Base-by-base conservation (phyloP, 129 eudicot species). In the Centaurea solstitialis region DNA sequence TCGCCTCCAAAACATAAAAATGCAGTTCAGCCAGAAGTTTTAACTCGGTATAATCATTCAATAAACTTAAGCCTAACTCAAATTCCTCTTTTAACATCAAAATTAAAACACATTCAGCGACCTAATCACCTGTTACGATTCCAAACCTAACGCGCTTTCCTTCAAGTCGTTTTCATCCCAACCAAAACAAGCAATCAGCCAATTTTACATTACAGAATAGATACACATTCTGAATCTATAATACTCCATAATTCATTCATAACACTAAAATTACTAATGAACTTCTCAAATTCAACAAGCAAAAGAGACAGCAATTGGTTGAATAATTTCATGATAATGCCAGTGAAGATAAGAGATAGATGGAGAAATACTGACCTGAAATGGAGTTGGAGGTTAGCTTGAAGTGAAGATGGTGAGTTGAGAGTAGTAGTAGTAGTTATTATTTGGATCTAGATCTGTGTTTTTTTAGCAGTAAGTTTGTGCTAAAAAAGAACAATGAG, bases 371-470 rank as follows among this genome's bases (percentile, higher is more conserved):
- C 81, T 66, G 37, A 80, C 74, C 88, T 79, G 80, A 84, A 30
- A 70, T 68, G 82, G 78, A 84, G 88, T 75, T 70, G 40, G 20
- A 69, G 53, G 5, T 47, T 53, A 79, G 82, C 61, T 79, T 70
- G 77, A 72, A 61, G 82, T 70, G 77, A 72, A 61, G 82, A 78
- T 47, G 30, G 64, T 73, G 82, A 64, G 74, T 26, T 24, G 85
- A 68, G 61, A 26, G 76, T 38, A 21, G 76, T 35, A 21, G 76
- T 35, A 26, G 30, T 26, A 26, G 30, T 26, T 26, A 26, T 26
- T 68, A 74, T 67, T 53, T 82, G 91, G 91, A 88, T 85, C 91
- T 85, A 82, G 91, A 88, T 85, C 91, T 87, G 82, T 76, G 81
- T 67, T 75, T 76, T 75, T 68, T 69, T 75, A 28, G 45, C 80